A percentile compares a stretch with the other conserved stretches of the same genome.
Conservation (phyloP, 2,329 filamentous ascomycete species). For the Graphiopsis chlorocephala region DNA sequence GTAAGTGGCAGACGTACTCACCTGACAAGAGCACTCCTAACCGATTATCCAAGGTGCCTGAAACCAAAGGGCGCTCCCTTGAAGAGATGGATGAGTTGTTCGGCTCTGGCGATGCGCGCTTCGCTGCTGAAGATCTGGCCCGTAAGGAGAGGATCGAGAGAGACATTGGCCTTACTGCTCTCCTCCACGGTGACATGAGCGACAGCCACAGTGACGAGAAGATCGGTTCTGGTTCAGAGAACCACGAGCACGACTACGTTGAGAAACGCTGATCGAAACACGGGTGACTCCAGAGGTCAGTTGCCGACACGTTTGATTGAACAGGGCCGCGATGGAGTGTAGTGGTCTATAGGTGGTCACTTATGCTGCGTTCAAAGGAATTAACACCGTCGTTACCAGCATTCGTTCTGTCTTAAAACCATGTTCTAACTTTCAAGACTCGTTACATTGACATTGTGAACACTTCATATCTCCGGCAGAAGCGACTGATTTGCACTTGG, state of each 20-base stretch:
- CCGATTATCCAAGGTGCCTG: constrained; percentile 17
- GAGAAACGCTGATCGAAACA: background rate
- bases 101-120: constrained; percentile 25
- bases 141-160: constrained; percentile 15
- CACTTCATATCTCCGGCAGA: background rate
- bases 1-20: background rate
- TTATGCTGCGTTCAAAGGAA: background rate
- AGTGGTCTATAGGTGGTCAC: background rate
- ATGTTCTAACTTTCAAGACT: background rate
- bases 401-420: background rate
- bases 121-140: constrained; percentile 7
- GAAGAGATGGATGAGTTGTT: constrained; percentile 32
- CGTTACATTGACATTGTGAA: background rate
- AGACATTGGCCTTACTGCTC: constrained; percentile 10
- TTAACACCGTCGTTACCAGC: background rate
- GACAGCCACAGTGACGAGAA: background rate
- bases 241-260: constrained; percentile 8
- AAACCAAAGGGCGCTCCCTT: constrained; percentile 28
- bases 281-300: background rate
- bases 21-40: background rate
- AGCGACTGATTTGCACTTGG: too few species aligned
- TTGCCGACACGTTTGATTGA: background rate
- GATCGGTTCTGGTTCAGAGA: constrained; percentile 1
- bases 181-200: constrained; percentile 1
- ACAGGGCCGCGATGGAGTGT: background rate